Conservation (phyloP, 1,139 yeast genomes). For the Zhuliangozyma blackwelliae region DNA sequence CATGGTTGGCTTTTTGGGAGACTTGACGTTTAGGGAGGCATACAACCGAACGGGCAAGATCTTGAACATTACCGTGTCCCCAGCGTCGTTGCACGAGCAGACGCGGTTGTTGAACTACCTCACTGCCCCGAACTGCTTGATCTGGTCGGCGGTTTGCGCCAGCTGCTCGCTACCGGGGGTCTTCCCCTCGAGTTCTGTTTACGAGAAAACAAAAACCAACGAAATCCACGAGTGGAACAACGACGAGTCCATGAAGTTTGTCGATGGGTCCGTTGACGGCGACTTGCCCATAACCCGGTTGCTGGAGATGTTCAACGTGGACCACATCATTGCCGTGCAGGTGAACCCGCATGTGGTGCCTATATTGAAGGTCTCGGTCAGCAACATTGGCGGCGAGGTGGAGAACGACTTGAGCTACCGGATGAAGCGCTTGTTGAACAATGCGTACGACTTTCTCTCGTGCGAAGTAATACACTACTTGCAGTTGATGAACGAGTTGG, state of each 20-base stretch:
- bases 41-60: constrained; percentile 58
- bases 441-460: constrained; percentile 55
- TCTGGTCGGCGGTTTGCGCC: constrained; percentile 92
- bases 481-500: constrained; percentile 69
- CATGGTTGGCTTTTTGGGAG: constrained; percentile 79
- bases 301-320: constrained; percentile 94
- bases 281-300: constrained; percentile 87
- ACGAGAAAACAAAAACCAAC: constrained; percentile 75
- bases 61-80: constrained; percentile 52
- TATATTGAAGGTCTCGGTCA: constrained; percentile 60
- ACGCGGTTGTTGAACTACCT: constrained; percentile 42
- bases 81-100: constrained; percentile 61
- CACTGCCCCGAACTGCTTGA: constrained; percentile 48
- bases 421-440: constrained; percentile 50
- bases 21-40: constrained; percentile 68
- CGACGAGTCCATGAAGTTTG: constrained; percentile 69
- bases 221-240: constrained; percentile 78
- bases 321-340: constrained; percentile 94
- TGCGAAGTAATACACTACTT: constrained; percentile 77
- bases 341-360: constrained; percentile 97
- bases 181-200: constrained; percentile 80
- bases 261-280: constrained; percentile 94
- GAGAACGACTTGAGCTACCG: constrained; percentile 58
- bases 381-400: constrained; percentile 68
- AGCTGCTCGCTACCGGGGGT: constrained; percentile 92